These are phyloP conservation scores for Magnusiomyces fungicola DNA, from an alignment of 1,139 yeast species.

Conservation along the genomic window DNA sequence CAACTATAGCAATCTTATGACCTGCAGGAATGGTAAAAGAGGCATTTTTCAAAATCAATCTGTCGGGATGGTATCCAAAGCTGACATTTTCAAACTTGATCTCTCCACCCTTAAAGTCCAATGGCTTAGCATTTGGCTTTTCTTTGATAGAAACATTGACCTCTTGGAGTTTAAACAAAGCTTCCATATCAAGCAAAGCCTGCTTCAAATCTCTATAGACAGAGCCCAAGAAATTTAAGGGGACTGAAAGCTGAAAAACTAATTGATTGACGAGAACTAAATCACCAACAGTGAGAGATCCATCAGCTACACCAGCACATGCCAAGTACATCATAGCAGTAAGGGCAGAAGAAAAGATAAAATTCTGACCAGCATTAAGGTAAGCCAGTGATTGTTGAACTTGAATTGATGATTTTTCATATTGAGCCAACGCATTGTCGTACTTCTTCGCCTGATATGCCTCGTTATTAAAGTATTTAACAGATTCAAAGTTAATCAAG, in stretches of 20 bases:
- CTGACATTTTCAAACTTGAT: constrained; percentile 85
- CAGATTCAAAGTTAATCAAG: constrained; percentile 87
- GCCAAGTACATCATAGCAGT: constrained; percentile 99
- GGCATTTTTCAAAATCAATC: constrained; percentile 79
- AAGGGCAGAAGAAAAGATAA: constrained; percentile 83
- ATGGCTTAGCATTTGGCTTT: constrained; percentile 52
- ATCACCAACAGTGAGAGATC: constrained; percentile 86
- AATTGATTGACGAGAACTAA: constrained; percentile 92
- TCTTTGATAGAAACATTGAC: constrained; percentile 63
- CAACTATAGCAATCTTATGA: constrained; percentile 83
- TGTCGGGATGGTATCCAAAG: constrained; percentile 83
- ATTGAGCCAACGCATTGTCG: constrained; percentile 63
- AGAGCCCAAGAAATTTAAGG: constrained; percentile 87
- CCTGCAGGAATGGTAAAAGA: constrained; percentile 88
- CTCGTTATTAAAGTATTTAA: constrained; percentile 90
- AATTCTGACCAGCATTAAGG: constrained; percentile 84
- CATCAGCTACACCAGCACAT: constrained; percentile 83
- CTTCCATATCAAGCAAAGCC: constrained; percentile 87
- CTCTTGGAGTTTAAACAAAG: constrained; percentile 73
- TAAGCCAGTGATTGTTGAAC: constrained; percentile 90
- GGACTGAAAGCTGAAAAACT: constrained; percentile 92
- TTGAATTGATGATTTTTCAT: constrained; percentile 76
- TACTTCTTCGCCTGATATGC: constrained; percentile 70
- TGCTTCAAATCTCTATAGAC: constrained; percentile 93
- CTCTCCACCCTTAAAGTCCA: constrained; percentile 54